phyloP scores from a whole-genome alignment of 1,139 yeast genomes.

The Lodderomyces elongisporus region DNA sequence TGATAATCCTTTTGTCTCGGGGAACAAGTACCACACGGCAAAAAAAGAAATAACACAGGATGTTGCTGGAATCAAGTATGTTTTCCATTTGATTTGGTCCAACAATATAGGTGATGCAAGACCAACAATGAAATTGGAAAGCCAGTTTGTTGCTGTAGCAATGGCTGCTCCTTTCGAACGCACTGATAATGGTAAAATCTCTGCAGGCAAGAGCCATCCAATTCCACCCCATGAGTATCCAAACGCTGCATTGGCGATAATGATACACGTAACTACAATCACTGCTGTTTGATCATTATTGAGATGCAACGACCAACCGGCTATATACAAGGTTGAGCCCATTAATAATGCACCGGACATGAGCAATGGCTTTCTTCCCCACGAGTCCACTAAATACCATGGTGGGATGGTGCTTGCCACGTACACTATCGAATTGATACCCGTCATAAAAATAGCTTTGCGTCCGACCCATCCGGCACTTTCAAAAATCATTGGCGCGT shows the following conservation, averaged over 20 bases:
- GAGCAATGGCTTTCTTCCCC: conserved; percentile 81
- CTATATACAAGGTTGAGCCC: conserved; percentile 64
- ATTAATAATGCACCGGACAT: conserved; percentile 73
- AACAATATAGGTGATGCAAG: conserved; percentile 84
- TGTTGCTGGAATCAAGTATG: conserved; percentile 75
- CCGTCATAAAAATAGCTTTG: conserved; percentile 86
- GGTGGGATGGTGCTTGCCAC: conserved; percentile 78
- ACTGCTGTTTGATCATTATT: conserved; percentile 61
- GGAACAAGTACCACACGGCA: conserved; percentile 46
- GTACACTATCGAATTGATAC: conserved; percentile 77
- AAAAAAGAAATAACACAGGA: conserved; percentile 68
- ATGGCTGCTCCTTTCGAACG: conserved; percentile 90
- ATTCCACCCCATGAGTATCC: conserved; percentile 94
- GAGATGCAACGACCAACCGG: conserved; percentile 62
- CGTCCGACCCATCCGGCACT: conserved; percentile 94
- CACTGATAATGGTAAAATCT: conserved; percentile 81
- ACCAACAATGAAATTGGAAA: conserved; percentile 89
- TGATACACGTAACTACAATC: conserved; percentile 69
- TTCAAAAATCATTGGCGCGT: conserved; percentile 90
- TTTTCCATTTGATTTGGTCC: conserved; percentile 70
- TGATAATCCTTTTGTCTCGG: conserved; percentile 52
- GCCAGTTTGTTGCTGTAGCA: conserved; percentile 92
- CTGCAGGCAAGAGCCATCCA: conserved; percentile 84
- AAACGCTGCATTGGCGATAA: conserved; percentile 77
- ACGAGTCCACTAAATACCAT: conserved; percentile 77